Percentiles rank a stretch among this genome's conserved stretches.
phyloP scores from a whole-genome alignment of 2,329 filamentous ascomycete genomes.

The Xylariaceae sp. region DNA sequence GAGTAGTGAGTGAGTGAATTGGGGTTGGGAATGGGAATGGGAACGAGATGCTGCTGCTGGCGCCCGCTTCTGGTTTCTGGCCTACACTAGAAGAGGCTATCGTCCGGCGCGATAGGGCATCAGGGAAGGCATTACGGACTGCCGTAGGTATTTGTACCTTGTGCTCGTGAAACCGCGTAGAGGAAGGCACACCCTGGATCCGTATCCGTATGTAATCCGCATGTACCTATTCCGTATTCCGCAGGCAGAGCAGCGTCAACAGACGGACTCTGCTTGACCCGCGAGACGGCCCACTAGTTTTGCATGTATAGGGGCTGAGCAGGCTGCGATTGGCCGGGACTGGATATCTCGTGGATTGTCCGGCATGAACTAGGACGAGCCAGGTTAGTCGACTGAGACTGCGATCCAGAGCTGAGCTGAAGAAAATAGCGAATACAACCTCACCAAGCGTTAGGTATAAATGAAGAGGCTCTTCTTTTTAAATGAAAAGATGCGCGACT shows the following conservation, averaged over 20 bases:
- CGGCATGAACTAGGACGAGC: too few species aligned
- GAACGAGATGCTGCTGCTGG: slow-evolving; percentile 14
- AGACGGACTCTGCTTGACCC: neutral
- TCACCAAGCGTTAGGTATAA: neutral
- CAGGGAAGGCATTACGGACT: neutral
- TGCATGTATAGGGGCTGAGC: neutral
- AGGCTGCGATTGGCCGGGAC: neutral
- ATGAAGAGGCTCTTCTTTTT: neutral
- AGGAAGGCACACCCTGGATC: too few species aligned
- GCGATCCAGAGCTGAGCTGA: too few species aligned
- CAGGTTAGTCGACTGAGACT: too few species aligned
- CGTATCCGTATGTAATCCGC: too few species aligned
- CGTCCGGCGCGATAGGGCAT: neutral
- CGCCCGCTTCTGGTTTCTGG: slow-evolving; percentile 2
- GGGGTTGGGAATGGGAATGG: slow-evolving; percentile 2
- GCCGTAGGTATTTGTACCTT: neutral
- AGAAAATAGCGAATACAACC: too few species aligned
- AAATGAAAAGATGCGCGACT: neutral
- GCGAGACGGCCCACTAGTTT: neutral
- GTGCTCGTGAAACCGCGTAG: neutral
- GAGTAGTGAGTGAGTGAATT: neutral
- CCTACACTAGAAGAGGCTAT: neutral
- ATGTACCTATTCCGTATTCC: too few species aligned
- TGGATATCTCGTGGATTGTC: too few species aligned
- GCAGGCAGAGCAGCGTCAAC: too few species aligned